phyloP scores from a whole-genome alignment of 2,329 filamentous ascomycete genomes.

The Diaporthe sp. region DNA sequence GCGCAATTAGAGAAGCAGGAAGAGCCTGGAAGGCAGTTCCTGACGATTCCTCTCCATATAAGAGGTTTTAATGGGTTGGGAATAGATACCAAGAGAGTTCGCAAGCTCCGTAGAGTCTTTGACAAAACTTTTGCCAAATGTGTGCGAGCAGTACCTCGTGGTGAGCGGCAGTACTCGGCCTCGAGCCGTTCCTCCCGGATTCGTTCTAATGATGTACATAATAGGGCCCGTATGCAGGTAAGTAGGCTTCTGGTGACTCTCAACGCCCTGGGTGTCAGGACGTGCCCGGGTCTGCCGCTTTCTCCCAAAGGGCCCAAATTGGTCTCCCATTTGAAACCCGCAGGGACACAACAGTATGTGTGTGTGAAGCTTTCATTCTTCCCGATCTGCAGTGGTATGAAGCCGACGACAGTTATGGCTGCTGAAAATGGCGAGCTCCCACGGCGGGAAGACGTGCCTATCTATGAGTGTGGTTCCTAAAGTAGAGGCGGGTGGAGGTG shows the following conservation, averaged over 20 bases:
- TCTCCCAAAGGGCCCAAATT: not conserved
- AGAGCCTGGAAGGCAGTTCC: too few relatives aligned
- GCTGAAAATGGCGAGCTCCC: too few relatives aligned
- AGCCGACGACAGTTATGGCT: too few relatives aligned
- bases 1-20: not conserved
- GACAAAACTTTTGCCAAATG: not conserved
- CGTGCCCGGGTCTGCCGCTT: not conserved
- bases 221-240: not conserved
- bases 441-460: not conserved
- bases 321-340: not conserved
- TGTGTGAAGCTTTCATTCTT: too few relatives aligned
- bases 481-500: too few relatives aligned
- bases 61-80: not conserved
- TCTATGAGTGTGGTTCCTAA: not conserved
- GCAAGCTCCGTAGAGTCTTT: not conserved
- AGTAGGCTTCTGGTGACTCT: not conserved
- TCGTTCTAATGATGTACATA: not conserved
- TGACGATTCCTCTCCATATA: not conserved
- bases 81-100: slow-evolving; percentile 1
- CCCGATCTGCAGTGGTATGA: too few relatives aligned
- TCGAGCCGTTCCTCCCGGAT: too few relatives aligned
- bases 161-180: not conserved
- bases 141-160: not conserved
- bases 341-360: not conserved
- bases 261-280: not conserved